Evolutionary conservation across 2,329 filamentous ascomycete genomes (phyloP).

Genomic region (Colletotrichum destructivum): DNA sequence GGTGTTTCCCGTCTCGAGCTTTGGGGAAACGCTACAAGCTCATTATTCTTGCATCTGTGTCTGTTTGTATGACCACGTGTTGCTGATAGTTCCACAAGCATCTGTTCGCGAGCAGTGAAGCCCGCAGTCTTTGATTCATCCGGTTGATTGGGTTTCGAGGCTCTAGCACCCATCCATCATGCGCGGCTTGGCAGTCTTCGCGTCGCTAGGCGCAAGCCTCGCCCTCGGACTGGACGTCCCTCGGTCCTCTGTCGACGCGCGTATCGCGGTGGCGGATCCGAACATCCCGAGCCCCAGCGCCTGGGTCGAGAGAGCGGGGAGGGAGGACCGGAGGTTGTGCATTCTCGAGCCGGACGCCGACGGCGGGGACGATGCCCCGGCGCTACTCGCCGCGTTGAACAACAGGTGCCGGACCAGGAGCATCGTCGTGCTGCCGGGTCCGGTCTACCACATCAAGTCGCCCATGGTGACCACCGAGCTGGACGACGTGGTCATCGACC

Average conservation of each 20-base stretch:
- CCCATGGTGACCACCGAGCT: conserved; percentile 54
- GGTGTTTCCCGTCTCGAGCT: not conserved
- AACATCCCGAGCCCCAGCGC: not conserved
- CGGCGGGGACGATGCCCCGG: conserved; percentile 51
- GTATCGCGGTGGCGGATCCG: not conserved
- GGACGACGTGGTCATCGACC: conserved; percentile 61
- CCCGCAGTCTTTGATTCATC: not conserved
- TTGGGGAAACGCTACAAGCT: conserved; percentile 3
- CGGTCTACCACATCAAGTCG: conserved; percentile 52
- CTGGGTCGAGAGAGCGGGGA: conserved; percentile 54
- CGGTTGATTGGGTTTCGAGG: conserved; percentile 3
- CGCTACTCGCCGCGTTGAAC: conserved; percentile 52
- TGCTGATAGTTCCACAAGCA: not conserved
- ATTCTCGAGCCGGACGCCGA: conserved; percentile 47
- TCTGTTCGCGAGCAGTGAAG: conserved; percentile 18
- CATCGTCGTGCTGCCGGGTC: conserved; percentile 52
- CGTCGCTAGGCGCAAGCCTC: not conserved
- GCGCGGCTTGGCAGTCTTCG: conserved; percentile 23
- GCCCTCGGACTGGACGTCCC: conserved; percentile 1
- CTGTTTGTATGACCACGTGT: not conserved
- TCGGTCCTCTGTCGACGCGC: not conserved
- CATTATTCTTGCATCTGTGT: no score
- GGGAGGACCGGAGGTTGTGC: conserved; percentile 51
- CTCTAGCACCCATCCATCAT: conserved; percentile 17
- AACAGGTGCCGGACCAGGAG: conserved; percentile 48